phyloP scores from a whole-genome alignment of 2,329 filamentous ascomycete species.

The Aspergillus ustus region DNA sequence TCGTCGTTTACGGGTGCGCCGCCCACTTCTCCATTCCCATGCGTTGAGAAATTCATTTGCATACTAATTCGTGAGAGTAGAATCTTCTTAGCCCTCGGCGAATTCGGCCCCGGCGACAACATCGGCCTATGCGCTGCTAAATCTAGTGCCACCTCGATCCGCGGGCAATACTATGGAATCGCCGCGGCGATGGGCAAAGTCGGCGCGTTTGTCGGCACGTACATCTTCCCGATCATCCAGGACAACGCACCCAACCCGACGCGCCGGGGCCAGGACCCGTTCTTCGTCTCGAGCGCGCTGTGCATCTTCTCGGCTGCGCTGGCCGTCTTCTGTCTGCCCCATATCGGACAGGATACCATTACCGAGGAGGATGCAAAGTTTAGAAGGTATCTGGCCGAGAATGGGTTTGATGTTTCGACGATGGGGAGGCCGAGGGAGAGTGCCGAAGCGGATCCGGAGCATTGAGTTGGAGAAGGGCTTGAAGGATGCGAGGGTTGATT shows the following conservation, averaged over 20 bases:
- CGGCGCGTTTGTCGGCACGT: conserved; percentile 80
- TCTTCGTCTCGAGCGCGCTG: conserved; percentile 79
- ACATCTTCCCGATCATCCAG: conserved; percentile 75
- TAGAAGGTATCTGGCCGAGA: conserved; percentile 69
- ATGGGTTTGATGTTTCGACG: conserved; percentile 75
- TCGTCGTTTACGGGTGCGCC: conserved; percentile 71
- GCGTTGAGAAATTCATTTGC: not conserved
- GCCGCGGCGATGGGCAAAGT: conserved; percentile 53
- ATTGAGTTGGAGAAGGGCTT: not conserved
- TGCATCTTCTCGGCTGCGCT: conserved; percentile 75
- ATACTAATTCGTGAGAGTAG: conserved; percentile 30
- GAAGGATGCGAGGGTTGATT: too few relatives aligned
- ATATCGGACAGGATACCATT: conserved; percentile 79
- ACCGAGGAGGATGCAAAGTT: conserved; percentile 76
- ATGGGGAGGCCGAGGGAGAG: conserved; percentile 48
- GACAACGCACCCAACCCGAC: conserved; percentile 59
- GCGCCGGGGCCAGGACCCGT: conserved; percentile 78
- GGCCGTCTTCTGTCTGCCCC: conserved; percentile 70
- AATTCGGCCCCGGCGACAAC: conserved; percentile 87
- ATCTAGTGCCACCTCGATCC: conserved; percentile 84
- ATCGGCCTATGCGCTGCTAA: conserved; percentile 87
- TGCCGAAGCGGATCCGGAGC: not conserved
- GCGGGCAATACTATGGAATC: conserved; percentile 71
- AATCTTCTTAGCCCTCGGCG: conserved; percentile 76
- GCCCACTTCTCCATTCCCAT: not conserved